Percentiles rank a stretch among this genome's conserved stretches.
These are phyloP conservation scores for Teunomyces kruisii DNA, from an alignment of 805 yeast species.

Conservation along the genomic window DNA sequence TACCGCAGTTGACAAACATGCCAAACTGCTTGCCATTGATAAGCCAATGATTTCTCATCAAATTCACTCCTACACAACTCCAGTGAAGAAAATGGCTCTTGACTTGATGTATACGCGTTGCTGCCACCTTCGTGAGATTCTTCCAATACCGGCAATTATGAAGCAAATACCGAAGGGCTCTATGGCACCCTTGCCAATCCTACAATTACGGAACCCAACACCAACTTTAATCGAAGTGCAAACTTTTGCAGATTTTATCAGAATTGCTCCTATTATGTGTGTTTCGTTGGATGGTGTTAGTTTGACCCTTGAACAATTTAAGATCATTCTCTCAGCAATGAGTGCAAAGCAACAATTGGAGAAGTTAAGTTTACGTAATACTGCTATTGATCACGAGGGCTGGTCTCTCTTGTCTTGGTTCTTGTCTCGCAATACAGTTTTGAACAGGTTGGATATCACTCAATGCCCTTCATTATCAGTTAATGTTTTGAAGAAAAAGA, in stretches of 20 bases:
- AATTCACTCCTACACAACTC: constrained; percentile 25
- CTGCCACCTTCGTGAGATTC: constrained; percentile 86
- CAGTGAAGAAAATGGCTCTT: constrained; percentile 48
- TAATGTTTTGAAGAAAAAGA: constrained; percentile 42
- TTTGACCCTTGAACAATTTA: constrained; percentile 72
- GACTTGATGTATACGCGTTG: constrained; percentile 87
- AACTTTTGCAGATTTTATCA: constrained; percentile 82
- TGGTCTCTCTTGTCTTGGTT: constrained; percentile 83
- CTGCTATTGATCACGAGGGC: constrained; percentile 66
- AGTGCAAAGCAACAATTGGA: constrained; percentile 64
- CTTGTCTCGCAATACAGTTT: constrained; percentile 57
- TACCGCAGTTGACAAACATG: constrained; percentile 21
- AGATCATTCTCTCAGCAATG: constrained; percentile 69
- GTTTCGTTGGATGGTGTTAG: constrained; percentile 78
- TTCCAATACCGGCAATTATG: constrained; percentile 88
- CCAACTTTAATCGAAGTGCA: constrained; percentile 88
- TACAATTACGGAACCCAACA: constrained; percentile 79
- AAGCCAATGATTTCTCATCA: constrained; percentile 29
- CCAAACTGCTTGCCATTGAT: constrained; percentile 27
- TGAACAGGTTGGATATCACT: constrained; percentile 66
- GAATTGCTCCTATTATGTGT: constrained; percentile 79
- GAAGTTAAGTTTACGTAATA: constrained; percentile 75
- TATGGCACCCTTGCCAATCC: constrained; percentile 66
- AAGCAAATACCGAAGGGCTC: constrained; percentile 80
- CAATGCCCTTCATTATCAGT: constrained; percentile 57